Percentiles rank a stretch among this genome's conserved stretches.
phyloP scores from a whole-genome alignment of 768 basidiomycete genomes.

The Phlegmacium glaucopus region DNA sequence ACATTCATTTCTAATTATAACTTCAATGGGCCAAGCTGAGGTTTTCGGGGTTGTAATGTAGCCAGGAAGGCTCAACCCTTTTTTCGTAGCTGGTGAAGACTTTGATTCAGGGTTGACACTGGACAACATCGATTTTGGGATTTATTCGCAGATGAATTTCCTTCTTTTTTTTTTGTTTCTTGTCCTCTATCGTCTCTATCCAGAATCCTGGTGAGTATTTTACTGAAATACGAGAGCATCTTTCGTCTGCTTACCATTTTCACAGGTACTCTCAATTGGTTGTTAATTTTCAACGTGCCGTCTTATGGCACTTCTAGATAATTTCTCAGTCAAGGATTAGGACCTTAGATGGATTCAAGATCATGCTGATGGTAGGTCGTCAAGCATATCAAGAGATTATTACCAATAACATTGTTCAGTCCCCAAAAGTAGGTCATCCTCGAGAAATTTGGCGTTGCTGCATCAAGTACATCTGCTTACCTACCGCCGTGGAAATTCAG shows the following conservation, averaged over 20 bases:
- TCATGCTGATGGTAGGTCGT: constrained; percentile 39
- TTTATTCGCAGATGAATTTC: not conserved
- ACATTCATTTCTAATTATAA: constrained; percentile 48
- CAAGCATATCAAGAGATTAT: not conserved
- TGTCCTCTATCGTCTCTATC: constrained; percentile 36
- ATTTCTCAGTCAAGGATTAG: constrained; percentile 47
- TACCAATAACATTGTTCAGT: too few relatives aligned
- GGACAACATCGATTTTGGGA: constrained; percentile 53
- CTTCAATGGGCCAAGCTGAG: constrained; percentile 51
- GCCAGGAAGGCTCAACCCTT: not conserved
- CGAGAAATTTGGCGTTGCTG: constrained; percentile 59
- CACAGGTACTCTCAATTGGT: constrained; percentile 34
- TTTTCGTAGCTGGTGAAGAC: constrained; percentile 48
- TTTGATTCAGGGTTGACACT: constrained; percentile 46
- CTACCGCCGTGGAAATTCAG: constrained; percentile 54
- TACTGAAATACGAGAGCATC: not conserved
- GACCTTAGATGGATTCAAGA: constrained; percentile 57
- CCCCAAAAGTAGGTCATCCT: too few relatives aligned
- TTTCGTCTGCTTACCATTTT: not conserved
- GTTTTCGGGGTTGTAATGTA: not conserved
- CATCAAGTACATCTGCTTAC: constrained; percentile 27
- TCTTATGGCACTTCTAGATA: constrained; percentile 26
- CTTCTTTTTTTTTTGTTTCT: not conserved
- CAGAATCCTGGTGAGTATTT: constrained; percentile 34
- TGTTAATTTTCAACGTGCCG: constrained; percentile 14